Conservation (phyloP, 176 grass and related monocot species). For the Dendrocalamus sinicus region DNA sequence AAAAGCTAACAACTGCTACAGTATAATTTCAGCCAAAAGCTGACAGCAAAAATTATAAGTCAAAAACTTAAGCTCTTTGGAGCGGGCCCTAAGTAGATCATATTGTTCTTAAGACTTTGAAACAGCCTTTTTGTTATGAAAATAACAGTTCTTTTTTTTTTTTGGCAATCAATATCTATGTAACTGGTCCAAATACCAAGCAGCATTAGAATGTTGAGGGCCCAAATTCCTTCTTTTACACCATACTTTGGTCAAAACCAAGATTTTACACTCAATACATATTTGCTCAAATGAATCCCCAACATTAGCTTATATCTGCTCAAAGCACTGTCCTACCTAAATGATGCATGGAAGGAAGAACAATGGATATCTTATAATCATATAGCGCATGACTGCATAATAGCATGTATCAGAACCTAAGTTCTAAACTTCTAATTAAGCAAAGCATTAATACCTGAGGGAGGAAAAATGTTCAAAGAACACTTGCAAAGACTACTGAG, state of each 20-base stretch:
- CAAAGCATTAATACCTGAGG: background rate
- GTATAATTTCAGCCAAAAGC: too few species aligned
- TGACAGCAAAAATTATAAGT: too few species aligned
- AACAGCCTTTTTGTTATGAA: slow-evolving; percentile 8
- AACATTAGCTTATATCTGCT: background rate
- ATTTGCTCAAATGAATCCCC: slow-evolving; percentile 32
- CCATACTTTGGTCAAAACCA: slow-evolving; percentile 9
- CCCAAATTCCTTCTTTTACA: background rate
- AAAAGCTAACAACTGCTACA: too few species aligned
- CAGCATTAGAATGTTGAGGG: slow-evolving; percentile 1
- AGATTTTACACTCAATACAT: background rate
- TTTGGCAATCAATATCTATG: background rate
- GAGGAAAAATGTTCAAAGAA: background rate
- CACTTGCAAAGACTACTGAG: background rate
- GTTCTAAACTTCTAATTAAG: slow-evolving; percentile 17
- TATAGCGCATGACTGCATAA: background rate
- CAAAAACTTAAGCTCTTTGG: too few species aligned
- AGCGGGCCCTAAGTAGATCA: background rate
- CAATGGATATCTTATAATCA: slow-evolving; percentile 16
- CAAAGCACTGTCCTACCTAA: background rate
- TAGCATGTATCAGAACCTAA: background rate
- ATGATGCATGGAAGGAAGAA: background rate
- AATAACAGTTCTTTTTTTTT: background rate
- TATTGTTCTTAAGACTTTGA: background rate
- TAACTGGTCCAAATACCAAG: background rate